Conservation (phyloP, 257 asterid species). For the Osmanthus fragrans region DNA sequence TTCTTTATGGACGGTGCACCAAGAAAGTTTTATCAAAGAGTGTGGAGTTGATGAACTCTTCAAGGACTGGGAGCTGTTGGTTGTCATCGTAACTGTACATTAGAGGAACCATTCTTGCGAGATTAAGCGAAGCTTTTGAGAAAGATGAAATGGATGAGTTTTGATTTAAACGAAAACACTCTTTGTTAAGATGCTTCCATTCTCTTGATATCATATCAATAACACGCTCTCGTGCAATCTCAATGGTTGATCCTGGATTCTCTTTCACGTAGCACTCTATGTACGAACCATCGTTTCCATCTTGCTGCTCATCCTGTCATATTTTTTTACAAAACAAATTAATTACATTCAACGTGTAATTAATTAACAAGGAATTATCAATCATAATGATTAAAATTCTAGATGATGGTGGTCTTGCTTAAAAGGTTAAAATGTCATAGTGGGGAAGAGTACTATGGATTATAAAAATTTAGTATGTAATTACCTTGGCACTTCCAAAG, state of each 20-base stretch:
- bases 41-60: constrained; percentile 17
- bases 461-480: background rate
- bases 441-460: background rate
- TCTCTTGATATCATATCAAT: constrained; percentile 27
- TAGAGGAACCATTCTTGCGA: constrained; percentile 42
- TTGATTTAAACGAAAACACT: constrained; percentile 22
- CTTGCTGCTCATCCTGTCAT: constrained; percentile 48
- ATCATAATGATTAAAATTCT: background rate
- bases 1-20: background rate
- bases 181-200: constrained; percentile 41
- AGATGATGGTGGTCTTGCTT: background rate
- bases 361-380: background rate
- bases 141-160: constrained; percentile 22
- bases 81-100: constrained; percentile 34
- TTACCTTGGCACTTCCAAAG: constrained; percentile 42
- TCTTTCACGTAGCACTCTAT: constrained; percentile 44
- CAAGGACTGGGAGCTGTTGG: constrained; percentile 24
- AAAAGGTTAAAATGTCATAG: background rate
- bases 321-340: background rate
- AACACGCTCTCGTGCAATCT: constrained; percentile 33
- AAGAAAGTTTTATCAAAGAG: background rate
- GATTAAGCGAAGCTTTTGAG: constrained; percentile 30
- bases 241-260: constrained; percentile 16
- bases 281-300: constrained; percentile 45
- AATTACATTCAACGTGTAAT: too few relatives aligned